Evolutionary conservation across 2,329 filamentous ascomycete genomes (phyloP), one percentile per base, ranked within the genome.

Genomic region (Diaporthe nobilis): DNA sequence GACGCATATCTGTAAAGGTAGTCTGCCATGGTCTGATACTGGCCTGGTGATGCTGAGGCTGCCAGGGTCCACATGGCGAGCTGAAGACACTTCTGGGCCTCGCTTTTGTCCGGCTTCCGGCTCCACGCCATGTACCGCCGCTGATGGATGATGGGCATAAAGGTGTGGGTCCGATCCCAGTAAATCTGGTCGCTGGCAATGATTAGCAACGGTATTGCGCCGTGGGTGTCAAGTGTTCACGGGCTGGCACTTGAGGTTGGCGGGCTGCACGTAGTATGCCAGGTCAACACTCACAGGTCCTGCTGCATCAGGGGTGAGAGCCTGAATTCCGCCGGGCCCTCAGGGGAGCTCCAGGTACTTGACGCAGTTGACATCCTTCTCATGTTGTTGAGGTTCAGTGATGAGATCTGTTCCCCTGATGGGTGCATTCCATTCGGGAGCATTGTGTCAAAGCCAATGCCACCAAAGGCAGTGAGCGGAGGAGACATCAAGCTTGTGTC

Each of bases 11-110:
- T n/a, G 55, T 74, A 74, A 47, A 74, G 51, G 39, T 67, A 60
- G 28, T 70, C 44, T 28, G 61, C 61, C 72, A 74, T 74, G 55
- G 39, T 74, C 61, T 78, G 80, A 58, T 82, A 82, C 51, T 84
- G 84, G 3, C 80, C 79, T 25, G 65, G 47, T 0, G 83, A 85
- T 31, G 81, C 57, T 0, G 81, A 78, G 8, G 83, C 81, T 17
- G 84, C 83, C 25, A 84, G 65, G 2, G 83, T 81, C 83, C 84
- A 84, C 82, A 85, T 83, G 31, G 84, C 81, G 67, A 81, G 80
- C 70, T 85, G 83, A 10, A 85, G 77, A 57, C 82, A 82, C 34
- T 53, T 53, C 47, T 68, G 65, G 47, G 31, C 65, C 47, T 68
- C 65, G 31, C 22, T 68, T 42, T 68, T 68, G 65, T 68, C 65